phyloP scores from a whole-genome alignment of 257 asterid species.

The Plectranthus barbatus region DNA sequence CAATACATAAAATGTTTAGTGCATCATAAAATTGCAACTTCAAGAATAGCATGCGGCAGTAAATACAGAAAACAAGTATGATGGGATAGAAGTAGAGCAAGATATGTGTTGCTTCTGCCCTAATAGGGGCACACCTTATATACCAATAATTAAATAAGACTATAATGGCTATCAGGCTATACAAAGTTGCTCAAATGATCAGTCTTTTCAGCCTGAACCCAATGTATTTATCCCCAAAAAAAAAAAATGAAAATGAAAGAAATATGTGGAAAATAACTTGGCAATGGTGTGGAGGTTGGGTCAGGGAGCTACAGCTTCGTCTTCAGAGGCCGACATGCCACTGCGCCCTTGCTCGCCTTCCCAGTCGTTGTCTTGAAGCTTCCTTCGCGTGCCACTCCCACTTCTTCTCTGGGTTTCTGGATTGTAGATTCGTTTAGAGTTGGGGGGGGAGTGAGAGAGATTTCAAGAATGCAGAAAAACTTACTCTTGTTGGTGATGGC shows the following conservation, averaged over 20 bases:
- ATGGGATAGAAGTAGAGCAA: not conserved
- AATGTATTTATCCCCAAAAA: not conserved
- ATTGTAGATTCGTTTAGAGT: constrained; percentile 3
- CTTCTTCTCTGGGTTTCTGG: constrained; percentile 54
- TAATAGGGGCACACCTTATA: constrained; percentile 35
- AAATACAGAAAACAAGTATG: too few species aligned
- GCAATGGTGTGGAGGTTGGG: constrained; percentile 19
- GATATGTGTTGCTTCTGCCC: constrained; percentile 13
- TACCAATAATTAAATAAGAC: constrained; percentile 20
- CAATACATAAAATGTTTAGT: not conserved
- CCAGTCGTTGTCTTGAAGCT: constrained; percentile 33
- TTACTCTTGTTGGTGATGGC: constrained; percentile 79
- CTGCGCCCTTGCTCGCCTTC: constrained; percentile 42
- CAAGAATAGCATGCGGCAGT: not conserved
- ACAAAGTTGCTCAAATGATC: not conserved
- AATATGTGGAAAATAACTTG: not conserved
- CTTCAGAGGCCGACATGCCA: constrained; percentile 54
- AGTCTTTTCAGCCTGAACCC: not conserved
- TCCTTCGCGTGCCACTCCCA: constrained; percentile 32
- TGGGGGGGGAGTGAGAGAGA: not conserved
- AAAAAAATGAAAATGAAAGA: not conserved
- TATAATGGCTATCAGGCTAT: constrained; percentile 6
- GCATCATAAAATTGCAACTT: not conserved
- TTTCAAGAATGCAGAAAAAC: constrained; percentile 13
- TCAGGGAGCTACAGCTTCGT: constrained; percentile 34